Evolutionary conservation across 805 yeast genomes (phyloP).

Genomic region (Priceomyces medius): DNA sequence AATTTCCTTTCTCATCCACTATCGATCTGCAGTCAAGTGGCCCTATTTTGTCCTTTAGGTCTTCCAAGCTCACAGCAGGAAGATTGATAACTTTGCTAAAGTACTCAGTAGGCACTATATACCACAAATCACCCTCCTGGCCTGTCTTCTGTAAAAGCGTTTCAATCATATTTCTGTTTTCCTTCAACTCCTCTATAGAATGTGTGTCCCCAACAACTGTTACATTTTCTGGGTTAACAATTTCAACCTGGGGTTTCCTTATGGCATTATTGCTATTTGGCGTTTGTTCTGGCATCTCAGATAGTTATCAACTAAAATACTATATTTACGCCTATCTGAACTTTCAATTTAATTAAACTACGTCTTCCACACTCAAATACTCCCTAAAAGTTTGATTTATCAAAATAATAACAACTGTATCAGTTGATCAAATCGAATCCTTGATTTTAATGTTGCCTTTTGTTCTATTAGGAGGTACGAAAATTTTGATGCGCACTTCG

Average conservation of each 20-base stretch:
- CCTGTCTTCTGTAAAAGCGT: constrained; percentile 16
- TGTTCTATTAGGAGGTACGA: neutral
- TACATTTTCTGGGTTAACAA: neutral
- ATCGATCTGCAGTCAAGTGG: constrained; percentile 47
- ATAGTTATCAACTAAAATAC: too few relatives aligned
- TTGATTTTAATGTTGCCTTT: neutral
- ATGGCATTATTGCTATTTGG: neutral
- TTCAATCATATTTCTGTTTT: constrained; percentile 2
- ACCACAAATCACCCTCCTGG: constrained; percentile 50
- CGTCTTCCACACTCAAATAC: neutral
- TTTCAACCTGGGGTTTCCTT: neutral
- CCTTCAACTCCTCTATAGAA: neutral
- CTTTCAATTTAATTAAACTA: too few relatives aligned
- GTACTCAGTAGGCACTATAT: constrained; percentile 49
- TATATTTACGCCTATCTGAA: too few relatives aligned
- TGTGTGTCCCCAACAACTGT: neutral
- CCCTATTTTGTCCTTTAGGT: constrained; percentile 36
- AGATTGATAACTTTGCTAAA: constrained; percentile 37
- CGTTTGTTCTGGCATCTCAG: constrained; percentile 1
- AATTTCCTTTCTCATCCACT: constrained; percentile 45
- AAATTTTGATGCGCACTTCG: constrained; percentile 6
- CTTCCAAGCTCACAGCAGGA: constrained; percentile 24
- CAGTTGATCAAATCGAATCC: neutral
- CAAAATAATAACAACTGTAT: neutral
- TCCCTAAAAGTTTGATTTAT: neutral